Evolutionary conservation across 2,329 filamentous ascomycete genomes (phyloP).

Genomic region (Neofusicoccum ribis): DNA sequence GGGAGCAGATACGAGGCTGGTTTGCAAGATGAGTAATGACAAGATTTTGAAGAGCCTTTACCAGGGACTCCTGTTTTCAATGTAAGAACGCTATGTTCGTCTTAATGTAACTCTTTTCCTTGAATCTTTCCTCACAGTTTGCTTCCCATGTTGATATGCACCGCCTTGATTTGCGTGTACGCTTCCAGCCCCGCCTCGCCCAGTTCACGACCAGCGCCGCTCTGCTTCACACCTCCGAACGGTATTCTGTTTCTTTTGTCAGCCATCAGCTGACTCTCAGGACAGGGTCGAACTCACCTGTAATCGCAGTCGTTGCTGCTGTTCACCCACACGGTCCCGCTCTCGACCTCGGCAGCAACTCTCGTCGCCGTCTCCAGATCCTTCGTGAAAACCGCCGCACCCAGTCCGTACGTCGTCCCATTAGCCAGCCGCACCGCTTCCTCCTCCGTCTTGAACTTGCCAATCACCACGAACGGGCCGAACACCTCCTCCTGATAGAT

Average conservation of each 20-base stretch:
- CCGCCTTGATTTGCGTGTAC: slow-evolving; percentile 61
- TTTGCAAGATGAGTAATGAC: not conserved
- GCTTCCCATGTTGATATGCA: slow-evolving; percentile 49
- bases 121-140: not conserved
- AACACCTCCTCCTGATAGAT: slow-evolving; percentile 63
- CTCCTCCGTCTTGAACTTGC: slow-evolving; percentile 60
- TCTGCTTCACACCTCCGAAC: slow-evolving; percentile 65
- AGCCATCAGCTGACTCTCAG: no score
- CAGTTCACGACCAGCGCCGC: slow-evolving; percentile 61
- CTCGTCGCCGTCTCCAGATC: slow-evolving; percentile 47
- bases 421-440: slow-evolving; percentile 51
- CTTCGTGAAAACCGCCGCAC: slow-evolving; percentile 54
- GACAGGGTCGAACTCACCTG: not conserved
- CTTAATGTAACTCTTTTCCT: no score
- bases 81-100: no score
- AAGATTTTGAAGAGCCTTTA: no score
- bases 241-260: slow-evolving; percentile 41
- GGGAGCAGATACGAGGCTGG: not conserved
- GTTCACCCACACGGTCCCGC: slow-evolving; percentile 57
- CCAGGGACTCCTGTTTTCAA: no score
- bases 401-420: slow-evolving; percentile 51
- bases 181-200: slow-evolving; percentile 61
- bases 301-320: slow-evolving; percentile 34
- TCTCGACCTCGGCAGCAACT: slow-evolving; percentile 47
- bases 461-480: slow-evolving; percentile 62